phyloP scores from a whole-genome alignment of 2,329 filamentous ascomycete species.

The Nothophoma quercina region DNA sequence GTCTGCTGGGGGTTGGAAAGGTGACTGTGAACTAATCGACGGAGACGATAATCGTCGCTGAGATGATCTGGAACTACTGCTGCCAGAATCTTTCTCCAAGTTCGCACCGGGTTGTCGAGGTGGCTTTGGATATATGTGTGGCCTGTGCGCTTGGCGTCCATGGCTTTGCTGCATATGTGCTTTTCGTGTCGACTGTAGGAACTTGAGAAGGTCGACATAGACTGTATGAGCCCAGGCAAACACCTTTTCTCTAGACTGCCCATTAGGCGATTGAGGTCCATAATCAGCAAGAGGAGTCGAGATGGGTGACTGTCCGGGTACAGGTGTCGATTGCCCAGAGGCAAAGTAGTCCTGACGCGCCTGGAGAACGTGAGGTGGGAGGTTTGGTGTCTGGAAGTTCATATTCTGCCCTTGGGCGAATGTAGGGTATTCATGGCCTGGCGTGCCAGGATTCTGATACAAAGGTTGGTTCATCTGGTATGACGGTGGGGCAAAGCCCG shows the following conservation, averaged over 20 bases:
- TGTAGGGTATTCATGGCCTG: slow-evolving; percentile 34
- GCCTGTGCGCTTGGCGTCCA: slow-evolving; percentile 57
- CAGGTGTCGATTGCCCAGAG: slow-evolving; percentile 42
- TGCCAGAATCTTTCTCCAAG: slow-evolving; percentile 50
- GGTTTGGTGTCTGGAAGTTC: slow-evolving; percentile 4
- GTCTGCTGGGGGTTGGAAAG: slow-evolving; percentile 32
- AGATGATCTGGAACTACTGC: slow-evolving; percentile 37
- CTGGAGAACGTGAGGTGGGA: slow-evolving; percentile 16
- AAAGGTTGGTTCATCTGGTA: slow-evolving; percentile 37
- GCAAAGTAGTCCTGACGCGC: slow-evolving; percentile 36
- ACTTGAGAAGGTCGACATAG: slow-evolving; percentile 58
- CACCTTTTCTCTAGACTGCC: slow-evolving; percentile 53
- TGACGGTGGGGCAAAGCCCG: slow-evolving; percentile 36
- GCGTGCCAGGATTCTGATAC: slow-evolving; percentile 33
- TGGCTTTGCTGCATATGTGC: slow-evolving; percentile 50
- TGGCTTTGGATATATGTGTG: slow-evolving; percentile 68
- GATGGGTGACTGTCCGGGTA: slow-evolving; percentile 29
- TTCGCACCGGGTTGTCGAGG: slow-evolving; percentile 64
- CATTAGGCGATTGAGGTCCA: slow-evolving; percentile 52
- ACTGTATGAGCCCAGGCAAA: slow-evolving; percentile 57
- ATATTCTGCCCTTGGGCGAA: slow-evolving; percentile 34
- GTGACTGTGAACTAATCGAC: slow-evolving; percentile 33
- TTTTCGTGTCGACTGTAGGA: slow-evolving; percentile 56
- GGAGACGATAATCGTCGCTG: slow-evolving; percentile 44
- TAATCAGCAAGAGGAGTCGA: slow-evolving; percentile 45